Conservation (phyloP, 2,329 filamentous ascomycete genomes). For the Tolypocladium nubicola region DNA sequence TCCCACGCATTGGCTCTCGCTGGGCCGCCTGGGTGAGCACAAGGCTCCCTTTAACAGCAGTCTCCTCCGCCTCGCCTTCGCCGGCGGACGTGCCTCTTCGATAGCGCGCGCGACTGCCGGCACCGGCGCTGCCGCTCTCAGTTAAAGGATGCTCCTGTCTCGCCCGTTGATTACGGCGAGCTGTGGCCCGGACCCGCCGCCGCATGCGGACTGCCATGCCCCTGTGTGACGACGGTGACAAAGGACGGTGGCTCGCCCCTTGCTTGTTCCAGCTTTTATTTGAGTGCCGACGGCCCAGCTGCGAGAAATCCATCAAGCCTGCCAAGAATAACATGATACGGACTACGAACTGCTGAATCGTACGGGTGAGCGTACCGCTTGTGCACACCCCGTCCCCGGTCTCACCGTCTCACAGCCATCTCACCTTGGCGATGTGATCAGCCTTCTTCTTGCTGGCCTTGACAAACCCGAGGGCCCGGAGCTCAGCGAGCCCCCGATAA, state of each 20-base stretch:
- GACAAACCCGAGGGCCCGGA: constrained; percentile 77
- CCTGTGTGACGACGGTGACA: neutral
- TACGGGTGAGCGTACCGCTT: no score
- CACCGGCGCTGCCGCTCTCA: neutral
- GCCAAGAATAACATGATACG: neutral
- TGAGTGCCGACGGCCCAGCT: neutral
- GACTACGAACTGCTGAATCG: neutral
- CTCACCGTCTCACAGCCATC: constrained; percentile 46
- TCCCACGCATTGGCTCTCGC: neutral
- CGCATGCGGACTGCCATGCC: neutral
- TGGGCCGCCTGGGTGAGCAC: neutral
- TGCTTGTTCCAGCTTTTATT: neutral
- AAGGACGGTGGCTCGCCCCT: neutral
- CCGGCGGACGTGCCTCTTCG: neutral
- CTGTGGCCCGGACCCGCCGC: neutral
- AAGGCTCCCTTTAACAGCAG: neutral
- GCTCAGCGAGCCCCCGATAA: constrained; percentile 74
- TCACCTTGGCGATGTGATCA: constrained; percentile 86
- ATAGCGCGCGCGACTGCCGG: neutral
- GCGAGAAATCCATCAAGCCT: neutral
- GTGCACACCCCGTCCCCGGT: neutral
- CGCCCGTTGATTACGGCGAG: constrained; percentile 1
- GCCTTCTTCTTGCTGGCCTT: constrained; percentile 85
- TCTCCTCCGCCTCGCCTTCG: neutral
- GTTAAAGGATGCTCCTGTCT: neutral